Conservation (phyloP, 768 basidiomycete species). For the Trametes meyenii region DNA sequence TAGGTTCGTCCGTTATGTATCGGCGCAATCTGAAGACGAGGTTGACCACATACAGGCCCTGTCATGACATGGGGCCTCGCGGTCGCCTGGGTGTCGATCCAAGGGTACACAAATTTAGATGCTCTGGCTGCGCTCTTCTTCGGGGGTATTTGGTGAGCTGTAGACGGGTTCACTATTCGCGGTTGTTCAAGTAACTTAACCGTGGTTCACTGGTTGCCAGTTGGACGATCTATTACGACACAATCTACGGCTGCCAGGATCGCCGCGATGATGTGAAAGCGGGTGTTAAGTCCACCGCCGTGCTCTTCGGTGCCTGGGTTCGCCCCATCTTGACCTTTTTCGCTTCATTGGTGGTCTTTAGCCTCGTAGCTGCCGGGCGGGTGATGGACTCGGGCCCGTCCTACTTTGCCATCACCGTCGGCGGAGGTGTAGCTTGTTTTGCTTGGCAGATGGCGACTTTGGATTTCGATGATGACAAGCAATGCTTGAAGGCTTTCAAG, state of each 20-base stretch:
- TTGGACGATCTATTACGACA: slow-evolving; percentile 57
- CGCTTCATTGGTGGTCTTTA: slow-evolving; percentile 52
- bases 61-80: slow-evolving; percentile 4
- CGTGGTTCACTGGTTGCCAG: slow-evolving; percentile 15
- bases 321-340: slow-evolving; percentile 58
- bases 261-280: slow-evolving; percentile 71
- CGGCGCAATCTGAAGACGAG: background rate
- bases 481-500: slow-evolving; percentile 25
- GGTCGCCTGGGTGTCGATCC: slow-evolving; percentile 51
- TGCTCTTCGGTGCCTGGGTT: slow-evolving; percentile 68
- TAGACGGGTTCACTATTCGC: background rate
- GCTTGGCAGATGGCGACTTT: slow-evolving; percentile 30
- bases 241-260: slow-evolving; percentile 81
- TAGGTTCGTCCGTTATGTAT: slow-evolving; percentile 37
- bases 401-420: slow-evolving; percentile 20
- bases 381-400: slow-evolving; percentile 34
- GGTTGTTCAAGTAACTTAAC: background rate
- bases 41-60: background rate
- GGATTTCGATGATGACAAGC: slow-evolving; percentile 26
- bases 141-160: slow-evolving; percentile 28
- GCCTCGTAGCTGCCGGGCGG: slow-evolving; percentile 57
- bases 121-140: slow-evolving; percentile 20
- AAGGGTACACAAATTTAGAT: slow-evolving; percentile 29
- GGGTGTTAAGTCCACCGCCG: slow-evolving; percentile 74
- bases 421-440: slow-evolving; percentile 27